Percentiles rank a stretch among this genome's conserved stretches.
These are phyloP conservation scores for Cytospora leucostoma DNA, from an alignment of 2,329 filamentous ascomycete species.

Conservation along the genomic window DNA sequence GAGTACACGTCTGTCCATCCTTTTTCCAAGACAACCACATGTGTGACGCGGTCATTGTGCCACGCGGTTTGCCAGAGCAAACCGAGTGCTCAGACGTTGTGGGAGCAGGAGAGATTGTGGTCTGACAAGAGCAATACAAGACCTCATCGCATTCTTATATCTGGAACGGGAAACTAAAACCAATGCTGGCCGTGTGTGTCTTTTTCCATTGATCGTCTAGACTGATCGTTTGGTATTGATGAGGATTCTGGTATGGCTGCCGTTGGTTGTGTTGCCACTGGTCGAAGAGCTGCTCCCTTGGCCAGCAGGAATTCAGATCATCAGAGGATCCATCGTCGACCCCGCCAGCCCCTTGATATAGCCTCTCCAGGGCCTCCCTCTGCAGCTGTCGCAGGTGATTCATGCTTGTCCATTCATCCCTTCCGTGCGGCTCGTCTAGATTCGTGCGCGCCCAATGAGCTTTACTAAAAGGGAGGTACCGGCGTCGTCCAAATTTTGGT, in stretches of 20 bases:
- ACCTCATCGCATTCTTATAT: not conserved
- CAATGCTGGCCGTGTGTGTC: not conserved
- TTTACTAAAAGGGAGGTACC: not conserved
- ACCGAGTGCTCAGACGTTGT: slow-evolving; percentile 6
- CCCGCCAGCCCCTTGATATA: slow-evolving; percentile 21
- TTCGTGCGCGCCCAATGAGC: slow-evolving; percentile 9
- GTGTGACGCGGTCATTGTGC: slow-evolving; percentile 14
- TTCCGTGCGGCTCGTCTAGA: slow-evolving; percentile 18
- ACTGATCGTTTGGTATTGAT: not conserved
- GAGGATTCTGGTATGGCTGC: not conserved
- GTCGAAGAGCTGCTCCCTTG: slow-evolving; percentile 16
- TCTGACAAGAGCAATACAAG: slow-evolving; percentile 12
- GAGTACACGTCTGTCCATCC: slow-evolving; percentile 4
- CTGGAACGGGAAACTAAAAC: not conserved
- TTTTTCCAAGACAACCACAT: slow-evolving; percentile 16
- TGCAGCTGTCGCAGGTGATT: not conserved
- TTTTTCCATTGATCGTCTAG: not conserved
- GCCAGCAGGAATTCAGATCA: slow-evolving; percentile 20
- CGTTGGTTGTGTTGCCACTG: slow-evolving; percentile 1
- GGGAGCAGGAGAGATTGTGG: slow-evolving; percentile 20
- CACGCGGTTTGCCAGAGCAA: slow-evolving; percentile 11
- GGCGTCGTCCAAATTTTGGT: not conserved
- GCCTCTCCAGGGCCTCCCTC: not conserved
- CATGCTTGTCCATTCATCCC: slow-evolving; percentile 14
- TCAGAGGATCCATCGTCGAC: not conserved